Conservation (phyloP, 768 basidiomycete species). For the Grammothele lineata region DNA sequence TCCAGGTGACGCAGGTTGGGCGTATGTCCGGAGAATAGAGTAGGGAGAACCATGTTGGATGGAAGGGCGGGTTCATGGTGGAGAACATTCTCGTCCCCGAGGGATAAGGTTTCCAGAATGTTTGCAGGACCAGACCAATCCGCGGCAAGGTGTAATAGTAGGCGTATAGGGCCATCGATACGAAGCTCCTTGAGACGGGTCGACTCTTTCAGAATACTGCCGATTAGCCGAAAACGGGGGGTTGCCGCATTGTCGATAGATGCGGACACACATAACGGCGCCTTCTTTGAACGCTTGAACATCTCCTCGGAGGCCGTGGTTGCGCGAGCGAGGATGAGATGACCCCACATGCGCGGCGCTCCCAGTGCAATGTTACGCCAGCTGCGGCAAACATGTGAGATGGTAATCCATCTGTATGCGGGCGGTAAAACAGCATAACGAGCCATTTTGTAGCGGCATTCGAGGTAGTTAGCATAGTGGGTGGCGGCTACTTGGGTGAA, state of each 20-base stretch:
- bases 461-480: neutral
- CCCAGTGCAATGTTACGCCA: constrained; percentile 9
- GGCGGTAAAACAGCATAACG: no score
- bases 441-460: neutral
- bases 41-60: neutral
- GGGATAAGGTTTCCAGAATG: neutral
- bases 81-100: neutral
- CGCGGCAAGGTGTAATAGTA: neutral
- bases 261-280: constrained; percentile 1
- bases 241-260: neutral
- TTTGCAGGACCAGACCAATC: neutral
- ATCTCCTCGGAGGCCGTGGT: neutral
- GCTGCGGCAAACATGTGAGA: constrained; percentile 5
- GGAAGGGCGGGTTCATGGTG: neutral
- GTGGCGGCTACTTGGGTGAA: neutral
- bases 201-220: neutral
- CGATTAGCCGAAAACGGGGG: neutral
- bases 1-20: constrained; percentile 1
- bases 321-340: neutral
- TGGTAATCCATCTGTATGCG: constrained; percentile 5
- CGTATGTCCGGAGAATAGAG: neutral
- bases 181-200: neutral
- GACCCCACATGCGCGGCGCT: constrained; percentile 7
- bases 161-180: neutral
- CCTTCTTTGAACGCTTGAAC: constrained; percentile 3